phyloP scores from a whole-genome alignment of 352 stramenopile genomes.

The Globisporangium sylvaticum region DNA sequence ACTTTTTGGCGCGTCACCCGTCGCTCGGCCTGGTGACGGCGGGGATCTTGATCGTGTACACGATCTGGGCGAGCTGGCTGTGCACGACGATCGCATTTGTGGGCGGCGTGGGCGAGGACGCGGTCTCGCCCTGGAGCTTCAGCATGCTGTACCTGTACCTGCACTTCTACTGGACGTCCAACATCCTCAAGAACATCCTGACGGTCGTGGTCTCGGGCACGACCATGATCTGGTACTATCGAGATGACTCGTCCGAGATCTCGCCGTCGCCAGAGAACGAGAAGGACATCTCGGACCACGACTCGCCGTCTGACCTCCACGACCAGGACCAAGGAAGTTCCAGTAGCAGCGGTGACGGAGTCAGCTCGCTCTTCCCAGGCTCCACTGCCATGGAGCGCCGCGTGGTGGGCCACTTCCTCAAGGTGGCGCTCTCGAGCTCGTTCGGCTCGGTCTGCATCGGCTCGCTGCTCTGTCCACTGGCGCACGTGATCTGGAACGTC shows the following conservation, averaged over 20 bases:
- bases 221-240: constrained; percentile 87
- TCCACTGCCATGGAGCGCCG: constrained; percentile 28
- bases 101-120: constrained; percentile 23
- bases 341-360: constrained; percentile 9
- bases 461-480: constrained; percentile 72
- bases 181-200: constrained; percentile 82
- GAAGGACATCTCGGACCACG: constrained; percentile 34
- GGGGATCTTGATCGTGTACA: constrained; percentile 55
- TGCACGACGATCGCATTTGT: constrained; percentile 73
- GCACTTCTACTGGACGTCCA: constrained; percentile 88
- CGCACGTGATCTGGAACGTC: constrained; percentile 73
- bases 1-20: constrained; percentile 53
- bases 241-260: constrained; percentile 59
- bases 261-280: constrained; percentile 32
- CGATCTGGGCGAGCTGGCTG: constrained; percentile 76
- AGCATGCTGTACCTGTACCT: constrained; percentile 73
- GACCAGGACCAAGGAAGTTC: not conserved
- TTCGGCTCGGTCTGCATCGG: constrained; percentile 84
- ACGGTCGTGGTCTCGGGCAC: constrained; percentile 74
- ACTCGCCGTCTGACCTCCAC: constrained; percentile 18
- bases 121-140: constrained; percentile 64
- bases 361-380: constrained; percentile 13
- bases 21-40: constrained; percentile 52
- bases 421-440: constrained; percentile 59
- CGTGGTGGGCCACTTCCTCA: constrained; percentile 69